Evolutionary conservation across 1,139 yeast genomes (phyloP).

Genomic region (Magnusiomyces suaveolens): DNA sequence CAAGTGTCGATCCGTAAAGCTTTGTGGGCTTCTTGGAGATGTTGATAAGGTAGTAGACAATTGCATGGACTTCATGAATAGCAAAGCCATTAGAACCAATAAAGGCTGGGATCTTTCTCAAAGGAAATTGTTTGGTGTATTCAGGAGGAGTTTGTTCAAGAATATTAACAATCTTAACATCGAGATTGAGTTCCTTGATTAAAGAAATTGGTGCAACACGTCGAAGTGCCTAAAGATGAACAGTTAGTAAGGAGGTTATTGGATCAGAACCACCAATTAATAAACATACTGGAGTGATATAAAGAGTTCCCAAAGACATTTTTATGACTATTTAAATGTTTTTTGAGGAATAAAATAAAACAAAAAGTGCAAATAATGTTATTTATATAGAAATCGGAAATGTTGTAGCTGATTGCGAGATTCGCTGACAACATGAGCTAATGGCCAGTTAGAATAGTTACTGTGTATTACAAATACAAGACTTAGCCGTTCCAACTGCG

Average conservation of each 20-base stretch:
- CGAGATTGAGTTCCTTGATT: constrained; percentile 63
- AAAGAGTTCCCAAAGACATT: constrained; percentile 32
- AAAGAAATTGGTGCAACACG: constrained; percentile 38
- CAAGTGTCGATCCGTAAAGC: constrained; percentile 55
- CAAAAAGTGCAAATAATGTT: background rate
- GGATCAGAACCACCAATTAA: background rate
- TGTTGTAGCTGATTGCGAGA: too few species aligned
- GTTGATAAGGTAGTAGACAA: constrained; percentile 38
- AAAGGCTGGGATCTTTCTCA: constrained; percentile 67
- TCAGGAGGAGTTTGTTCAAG: constrained; percentile 33
- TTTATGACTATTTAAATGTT: background rate
- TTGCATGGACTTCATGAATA: constrained; percentile 71
- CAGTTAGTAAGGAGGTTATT: background rate
- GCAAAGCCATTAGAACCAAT: constrained; percentile 71
- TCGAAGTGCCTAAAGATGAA: constrained; percentile 8
- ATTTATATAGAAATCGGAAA: too few species aligned
- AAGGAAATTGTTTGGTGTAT: constrained; percentile 57
- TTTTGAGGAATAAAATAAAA: background rate
- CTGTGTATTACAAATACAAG: too few species aligned
- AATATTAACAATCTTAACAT: constrained; percentile 40
- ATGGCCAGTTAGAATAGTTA: too few species aligned
- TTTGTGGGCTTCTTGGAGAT: constrained; percentile 25
- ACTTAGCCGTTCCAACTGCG: too few species aligned
- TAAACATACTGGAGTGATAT: constrained; percentile 7
- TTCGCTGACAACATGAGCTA: too few species aligned